phyloP scores from a whole-genome alignment of 2,329 filamentous ascomycete species.

The Fusarium sp. region DNA sequence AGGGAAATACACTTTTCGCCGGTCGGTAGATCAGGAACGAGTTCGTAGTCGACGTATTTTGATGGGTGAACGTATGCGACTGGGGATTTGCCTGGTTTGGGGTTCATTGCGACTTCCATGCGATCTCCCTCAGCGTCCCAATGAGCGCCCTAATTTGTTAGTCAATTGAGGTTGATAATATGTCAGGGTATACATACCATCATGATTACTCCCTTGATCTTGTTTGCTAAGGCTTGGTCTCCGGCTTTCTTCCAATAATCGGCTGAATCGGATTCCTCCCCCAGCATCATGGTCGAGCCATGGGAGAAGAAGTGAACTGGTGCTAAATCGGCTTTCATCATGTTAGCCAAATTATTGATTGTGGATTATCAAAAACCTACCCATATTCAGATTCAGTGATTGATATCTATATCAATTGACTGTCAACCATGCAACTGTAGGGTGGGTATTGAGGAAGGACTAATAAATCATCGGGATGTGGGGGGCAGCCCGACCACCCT shows the following conservation, averaged over 20 bases:
- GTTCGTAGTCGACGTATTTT: slow-evolving; percentile 72
- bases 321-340: slow-evolving; percentile 23
- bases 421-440: background rate
- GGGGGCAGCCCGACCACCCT: background rate
- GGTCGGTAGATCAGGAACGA: slow-evolving; percentile 69
- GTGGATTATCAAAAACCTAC: background rate
- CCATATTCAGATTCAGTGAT: background rate
- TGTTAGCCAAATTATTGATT: background rate
- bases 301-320: slow-evolving; percentile 45
- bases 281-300: slow-evolving; percentile 45
- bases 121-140: slow-evolving; percentile 69
- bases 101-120: slow-evolving; percentile 72
- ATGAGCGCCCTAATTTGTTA: slow-evolving; percentile 59
- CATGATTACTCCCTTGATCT: slow-evolving; percentile 37
- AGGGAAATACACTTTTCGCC: slow-evolving; percentile 62
- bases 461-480: slow-evolving; percentile 22
- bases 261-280: slow-evolving; percentile 37
- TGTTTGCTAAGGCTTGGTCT: slow-evolving; percentile 38
- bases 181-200: slow-evolving; percentile 18
- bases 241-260: slow-evolving; percentile 43
- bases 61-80: slow-evolving; percentile 75
- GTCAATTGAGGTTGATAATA: background rate
- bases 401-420: slow-evolving; percentile 5
- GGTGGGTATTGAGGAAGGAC: background rate
- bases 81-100: slow-evolving; percentile 69